Conservation (phyloP, 2,329 filamentous ascomycete species). For the Aspergillus brasiliensis region DNA sequence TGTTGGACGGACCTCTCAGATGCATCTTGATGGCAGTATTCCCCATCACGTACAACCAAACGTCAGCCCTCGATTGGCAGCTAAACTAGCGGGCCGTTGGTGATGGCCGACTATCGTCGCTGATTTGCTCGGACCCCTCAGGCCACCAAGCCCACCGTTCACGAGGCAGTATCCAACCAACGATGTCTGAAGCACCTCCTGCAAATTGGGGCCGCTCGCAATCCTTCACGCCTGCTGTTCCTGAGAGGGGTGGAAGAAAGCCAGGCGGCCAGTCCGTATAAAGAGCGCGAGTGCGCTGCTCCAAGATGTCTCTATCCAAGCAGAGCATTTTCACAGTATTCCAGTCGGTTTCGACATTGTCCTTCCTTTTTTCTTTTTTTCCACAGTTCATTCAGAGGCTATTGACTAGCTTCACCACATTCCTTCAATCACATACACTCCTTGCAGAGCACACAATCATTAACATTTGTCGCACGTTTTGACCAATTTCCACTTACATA, state of each 20-base stretch:
- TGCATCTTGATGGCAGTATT: background rate
- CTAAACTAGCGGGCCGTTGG: background rate
- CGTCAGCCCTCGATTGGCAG: background rate
- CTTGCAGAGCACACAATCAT: background rate
- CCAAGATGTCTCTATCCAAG: background rate
- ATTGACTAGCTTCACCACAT: slow-evolving; percentile 8
- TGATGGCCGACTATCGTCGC: background rate
- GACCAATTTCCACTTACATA: background rate
- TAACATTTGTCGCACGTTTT: background rate
- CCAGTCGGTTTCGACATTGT: slow-evolving; percentile 8
- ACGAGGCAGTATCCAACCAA: background rate
- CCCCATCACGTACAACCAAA: background rate
- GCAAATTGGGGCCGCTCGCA: background rate
- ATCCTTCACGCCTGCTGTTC: background rate
- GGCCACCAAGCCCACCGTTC: background rate
- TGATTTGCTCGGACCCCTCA: background rate
- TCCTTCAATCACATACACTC: background rate
- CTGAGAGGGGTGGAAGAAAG: background rate
- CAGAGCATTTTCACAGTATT: slow-evolving; percentile 7
- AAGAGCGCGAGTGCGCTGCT: background rate
- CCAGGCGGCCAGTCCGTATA: background rate
- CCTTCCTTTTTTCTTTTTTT: background rate
- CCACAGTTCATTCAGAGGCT: background rate
- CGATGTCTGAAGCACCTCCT: background rate
- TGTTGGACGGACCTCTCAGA: background rate